A percentile compares a stretch with the other conserved stretches of the same genome.
Evolutionary conservation across 176 grass and related monocot species (phyloP).

Genomic region (Triticum turgidum): DNA sequence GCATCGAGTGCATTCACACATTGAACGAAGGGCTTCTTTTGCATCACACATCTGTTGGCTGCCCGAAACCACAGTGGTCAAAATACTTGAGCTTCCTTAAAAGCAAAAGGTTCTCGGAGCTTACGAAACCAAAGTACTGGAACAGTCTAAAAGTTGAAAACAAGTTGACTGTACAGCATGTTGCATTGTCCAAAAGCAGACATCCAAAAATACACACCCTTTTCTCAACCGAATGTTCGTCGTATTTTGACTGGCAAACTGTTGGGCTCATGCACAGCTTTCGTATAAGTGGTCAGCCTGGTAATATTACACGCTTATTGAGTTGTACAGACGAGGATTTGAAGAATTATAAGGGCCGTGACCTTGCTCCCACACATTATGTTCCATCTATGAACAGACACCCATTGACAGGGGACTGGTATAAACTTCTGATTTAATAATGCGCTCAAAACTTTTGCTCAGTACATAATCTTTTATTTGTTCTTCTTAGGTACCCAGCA

Average conservation of each 20-base stretch:
- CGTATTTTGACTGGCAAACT: conserved; percentile 99
- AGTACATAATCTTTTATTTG: conserved; percentile 17
- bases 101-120: conserved; percentile 84
- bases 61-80: conserved; percentile 86
- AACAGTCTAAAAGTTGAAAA: conserved; percentile 37
- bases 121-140: conserved; percentile 78
- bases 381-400: conserved; percentile 94
- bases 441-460: conserved; percentile 17
- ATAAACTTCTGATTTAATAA: conserved; percentile 32
- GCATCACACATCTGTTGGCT: conserved; percentile 74
- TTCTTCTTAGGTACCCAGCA: conserved; percentile 81
- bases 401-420: conserved; percentile 97
- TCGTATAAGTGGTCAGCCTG: conserved; percentile 80
- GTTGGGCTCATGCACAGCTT: conserved; percentile 89
- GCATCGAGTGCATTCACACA: conserved; percentile 94
- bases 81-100: conserved; percentile 95
- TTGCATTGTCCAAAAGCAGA: conserved; percentile 34
- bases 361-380: conserved; percentile 91
- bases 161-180: conserved; percentile 27
- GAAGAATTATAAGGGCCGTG: conserved; percentile 77
- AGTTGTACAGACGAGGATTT: conserved; percentile 85
- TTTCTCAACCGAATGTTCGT: conserved; percentile 95
- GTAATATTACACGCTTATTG: conserved; percentile 91
- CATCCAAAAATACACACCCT: conserved; percentile 89
- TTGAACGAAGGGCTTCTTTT: conserved; percentile 92